Evolutionary conservation across 345 rosid species (phyloP).

Genomic region (Murraya koenigii): DNA sequence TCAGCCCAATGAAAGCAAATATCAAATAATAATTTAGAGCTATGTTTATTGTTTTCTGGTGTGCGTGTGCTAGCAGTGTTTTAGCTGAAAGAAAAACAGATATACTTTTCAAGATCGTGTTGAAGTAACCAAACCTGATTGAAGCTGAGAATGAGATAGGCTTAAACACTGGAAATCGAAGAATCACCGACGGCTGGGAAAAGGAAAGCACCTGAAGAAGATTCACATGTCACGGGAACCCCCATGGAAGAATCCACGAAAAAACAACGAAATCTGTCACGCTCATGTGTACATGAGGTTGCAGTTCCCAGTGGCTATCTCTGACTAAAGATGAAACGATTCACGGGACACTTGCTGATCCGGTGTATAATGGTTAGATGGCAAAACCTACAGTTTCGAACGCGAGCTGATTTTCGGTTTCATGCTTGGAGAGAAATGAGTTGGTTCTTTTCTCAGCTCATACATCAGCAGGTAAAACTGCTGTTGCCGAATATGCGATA

Average conservation of each 20-base stretch:
- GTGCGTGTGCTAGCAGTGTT: background rate
- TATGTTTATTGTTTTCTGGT: background rate
- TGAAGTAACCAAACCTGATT: background rate
- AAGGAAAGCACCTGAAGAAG: constrained; percentile 46
- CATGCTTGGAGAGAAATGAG: constrained; percentile 89
- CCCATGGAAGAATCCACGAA: constrained; percentile 37
- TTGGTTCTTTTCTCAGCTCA: constrained; percentile 93
- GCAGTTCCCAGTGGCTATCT: constrained; percentile 68
- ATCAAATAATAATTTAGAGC: background rate
- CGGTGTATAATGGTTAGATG: constrained; percentile 66
- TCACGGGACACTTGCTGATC: constrained; percentile 73
- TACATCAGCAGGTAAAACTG: constrained; percentile 96
- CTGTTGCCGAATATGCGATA: constrained; percentile 94
- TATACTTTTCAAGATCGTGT: background rate
- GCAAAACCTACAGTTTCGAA: constrained; percentile 73
- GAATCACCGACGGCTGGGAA: constrained; percentile 39
- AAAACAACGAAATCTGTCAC: constrained; percentile 51
- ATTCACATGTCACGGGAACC: constrained; percentile 25
- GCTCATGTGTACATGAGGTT: constrained; percentile 89
- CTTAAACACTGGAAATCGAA: constrained; percentile 28
- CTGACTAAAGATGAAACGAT: constrained; percentile 53
- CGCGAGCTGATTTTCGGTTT: constrained; percentile 83
- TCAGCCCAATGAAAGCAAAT: too few species aligned
- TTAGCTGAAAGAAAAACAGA: background rate
- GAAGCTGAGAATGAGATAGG: constrained; percentile 12